Evolutionary conservation across 345 rosid genomes (phyloP), one percentile per base, ranked within the genome.

Genomic region (Melastoma malabathricum): DNA sequence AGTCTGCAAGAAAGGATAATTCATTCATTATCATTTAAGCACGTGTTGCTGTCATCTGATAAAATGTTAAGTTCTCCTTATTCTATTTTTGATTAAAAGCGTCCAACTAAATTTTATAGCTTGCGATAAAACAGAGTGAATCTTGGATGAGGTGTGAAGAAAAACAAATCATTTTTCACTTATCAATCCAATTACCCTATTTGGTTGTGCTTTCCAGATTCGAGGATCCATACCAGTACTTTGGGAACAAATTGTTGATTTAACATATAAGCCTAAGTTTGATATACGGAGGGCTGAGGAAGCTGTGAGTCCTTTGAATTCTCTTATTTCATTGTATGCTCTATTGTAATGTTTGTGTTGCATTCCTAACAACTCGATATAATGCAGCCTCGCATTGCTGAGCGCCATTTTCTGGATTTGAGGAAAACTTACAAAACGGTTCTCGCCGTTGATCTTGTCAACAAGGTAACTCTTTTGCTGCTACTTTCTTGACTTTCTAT

Each of bases 231-330:
- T 92, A 43, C 98, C 98, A 39, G 79, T 92, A 60, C 59, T 64
- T 50, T 92, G 98, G 98, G 95, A 92, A 73, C 98, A 92, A 67
- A 65, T 84, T 69, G 98, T 87, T 54, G 86, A 92, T 73, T 71
- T 92, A 75, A 82, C 83, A 13, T 92, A 92, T 68, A 92, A 92
- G 74, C 98, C 98, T 59, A 87, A 84, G 68, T 87, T 84, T 73
- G 97, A 87, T 71, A 92, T 92, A 62, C 71, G 82, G 58, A 77
- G 56, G 62, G 75, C 89, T 57, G 97, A 87, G 76, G 97, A 84
- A 67, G 93, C 94, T 52, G 98, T 92, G 64, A 77, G 97, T 31
- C 38, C 38, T 31, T 31, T 9, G 7, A 31, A 31, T 31, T 31
- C 38, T 31, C 3, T 31, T 31, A 31, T 31, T 31, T 31, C 38